Evolutionary conservation across 2,329 filamentous ascomycete species (phyloP).

Genomic region (Claviceps sp.): DNA sequence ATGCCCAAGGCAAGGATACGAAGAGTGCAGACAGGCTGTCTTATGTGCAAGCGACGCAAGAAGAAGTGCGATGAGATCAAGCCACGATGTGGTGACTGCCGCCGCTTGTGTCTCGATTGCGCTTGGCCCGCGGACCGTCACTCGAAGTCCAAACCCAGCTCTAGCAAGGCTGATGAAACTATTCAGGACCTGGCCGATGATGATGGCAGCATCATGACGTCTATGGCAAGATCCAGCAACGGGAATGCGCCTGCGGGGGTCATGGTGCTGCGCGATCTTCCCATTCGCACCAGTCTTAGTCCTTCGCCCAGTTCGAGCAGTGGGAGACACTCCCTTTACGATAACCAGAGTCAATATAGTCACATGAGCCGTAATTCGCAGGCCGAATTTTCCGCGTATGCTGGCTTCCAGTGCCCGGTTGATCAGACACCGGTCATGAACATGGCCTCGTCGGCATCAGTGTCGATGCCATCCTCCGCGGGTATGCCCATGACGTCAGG

Average conservation of each 20-base stretch:
- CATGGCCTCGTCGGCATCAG: slow-evolving; percentile 2
- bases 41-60: slow-evolving; percentile 31
- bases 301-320: slow-evolving; percentile 9
- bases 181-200: not conserved
- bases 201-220: not conserved
- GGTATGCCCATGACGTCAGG: slow-evolving; percentile 3
- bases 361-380: slow-evolving; percentile 3
- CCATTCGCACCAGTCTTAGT: slow-evolving; percentile 11
- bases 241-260: not conserved
- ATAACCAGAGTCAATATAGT: slow-evolving; percentile 7
- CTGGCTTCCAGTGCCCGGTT: slow-evolving; percentile 2
- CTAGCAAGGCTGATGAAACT: slow-evolving; percentile 5
- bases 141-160: slow-evolving; percentile 7
- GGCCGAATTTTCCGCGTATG: not conserved
- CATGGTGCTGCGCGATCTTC: slow-evolving; percentile 9
- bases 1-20: slow-evolving; percentile 20
- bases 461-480: slow-evolving; percentile 3
- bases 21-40: slow-evolving; percentile 25
- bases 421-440: slow-evolving; percentile 4
- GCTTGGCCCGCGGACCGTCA: slow-evolving; percentile 16
- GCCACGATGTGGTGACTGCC: slow-evolving; percentile 26
- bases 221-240: not conserved
- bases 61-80: slow-evolving; percentile 35
- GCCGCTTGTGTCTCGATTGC: slow-evolving; percentile 21
- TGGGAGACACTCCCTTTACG: slow-evolving; percentile 8